Evolutionary conservation across 352 stramenopile genomes (phyloP), one percentile per base, ranked within the genome.

Genomic region (Phytophthora megakarya): DNA sequence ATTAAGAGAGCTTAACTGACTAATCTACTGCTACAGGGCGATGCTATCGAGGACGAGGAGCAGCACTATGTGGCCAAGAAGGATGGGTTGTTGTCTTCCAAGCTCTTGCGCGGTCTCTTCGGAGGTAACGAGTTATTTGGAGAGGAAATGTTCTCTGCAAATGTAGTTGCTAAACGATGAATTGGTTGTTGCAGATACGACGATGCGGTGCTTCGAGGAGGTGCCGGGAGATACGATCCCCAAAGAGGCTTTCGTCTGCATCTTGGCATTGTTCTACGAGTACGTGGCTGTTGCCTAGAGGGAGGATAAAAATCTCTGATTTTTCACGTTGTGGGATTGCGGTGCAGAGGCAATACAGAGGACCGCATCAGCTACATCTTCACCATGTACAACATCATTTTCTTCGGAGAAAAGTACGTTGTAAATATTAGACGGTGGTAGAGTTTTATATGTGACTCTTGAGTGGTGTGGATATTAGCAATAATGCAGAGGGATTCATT

Each of bases 331-430:
- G 38, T 51, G 61, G 30, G 52, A 18, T 40, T 66, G 33, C 52
- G 56, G 12, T 23, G 33, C 58, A 95, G 86, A 69, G 86, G 86
- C 47, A 93, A 92, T 67, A 93, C 84, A 32, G 86, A 95, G 57
- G 86, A 95, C 67, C 81, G 86, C n/a, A 90, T 95, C 61, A 88
- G 80, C 68, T 95, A 93, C 65, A 79, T 95, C 21, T 95, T 95
- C 56, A 84, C 70, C 19, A 95, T 95, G 86, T 93, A 93, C 72
- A 81, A 76, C 46, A 91, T 90, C 54, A 83, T 86, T 25, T 84
- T 90, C 58, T 76, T 73, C 3, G 71, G 72, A 13, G 84, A 94
- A 37, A 74, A 84, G 86, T 94, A 70, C 37, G 69, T 74, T 19
- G 42, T 13, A 18, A 15, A 13, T 11, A 19, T 49, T 43, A 5